These are phyloP conservation scores for Penicillium capsulatum DNA, from an alignment of 2,329 filamentous ascomycete genomes.

Conservation along the genomic window DNA sequence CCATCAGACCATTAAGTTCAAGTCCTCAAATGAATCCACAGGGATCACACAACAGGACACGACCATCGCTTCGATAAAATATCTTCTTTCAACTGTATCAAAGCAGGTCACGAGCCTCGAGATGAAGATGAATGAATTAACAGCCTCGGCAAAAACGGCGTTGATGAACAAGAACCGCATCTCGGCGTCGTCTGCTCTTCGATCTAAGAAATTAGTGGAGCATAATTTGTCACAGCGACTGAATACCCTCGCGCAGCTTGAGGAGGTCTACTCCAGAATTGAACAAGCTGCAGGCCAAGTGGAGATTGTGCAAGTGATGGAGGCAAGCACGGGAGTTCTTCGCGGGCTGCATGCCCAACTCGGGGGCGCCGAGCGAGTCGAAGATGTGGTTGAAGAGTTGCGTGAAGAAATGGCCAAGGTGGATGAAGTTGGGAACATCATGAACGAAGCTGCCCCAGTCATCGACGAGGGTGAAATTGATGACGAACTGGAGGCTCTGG, in stretches of 20 bases:
- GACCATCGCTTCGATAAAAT: slow-evolving; percentile 74
- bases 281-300: slow-evolving; percentile 82
- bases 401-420: slow-evolving; percentile 74
- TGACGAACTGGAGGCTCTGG: slow-evolving; percentile 76
- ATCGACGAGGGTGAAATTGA: slow-evolving; percentile 83
- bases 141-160: slow-evolving; percentile 61
- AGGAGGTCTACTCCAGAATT: slow-evolving; percentile 76
- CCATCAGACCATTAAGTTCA: slow-evolving; percentile 69
- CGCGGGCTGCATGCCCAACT: slow-evolving; percentile 68
- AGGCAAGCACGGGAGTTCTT: slow-evolving; percentile 69
- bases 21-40: slow-evolving; percentile 46
- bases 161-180: slow-evolving; percentile 68
- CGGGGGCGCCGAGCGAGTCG: slow-evolving; percentile 71
- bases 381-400: slow-evolving; percentile 68
- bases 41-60: slow-evolving; percentile 72
- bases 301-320: slow-evolving; percentile 77
- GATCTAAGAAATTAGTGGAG: slow-evolving; percentile 78
- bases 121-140: slow-evolving; percentile 48
- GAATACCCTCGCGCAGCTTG: slow-evolving; percentile 72
- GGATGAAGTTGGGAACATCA: slow-evolving; percentile 75
- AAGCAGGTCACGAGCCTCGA: slow-evolving; percentile 63
- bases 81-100: slow-evolving; percentile 65
- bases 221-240: slow-evolving; percentile 66
- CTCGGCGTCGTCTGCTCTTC: slow-evolving; percentile 71
- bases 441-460: slow-evolving; percentile 59